Conservation (phyloP, 2,329 filamentous ascomycete species). For the Hypoxylon sp. region DNA sequence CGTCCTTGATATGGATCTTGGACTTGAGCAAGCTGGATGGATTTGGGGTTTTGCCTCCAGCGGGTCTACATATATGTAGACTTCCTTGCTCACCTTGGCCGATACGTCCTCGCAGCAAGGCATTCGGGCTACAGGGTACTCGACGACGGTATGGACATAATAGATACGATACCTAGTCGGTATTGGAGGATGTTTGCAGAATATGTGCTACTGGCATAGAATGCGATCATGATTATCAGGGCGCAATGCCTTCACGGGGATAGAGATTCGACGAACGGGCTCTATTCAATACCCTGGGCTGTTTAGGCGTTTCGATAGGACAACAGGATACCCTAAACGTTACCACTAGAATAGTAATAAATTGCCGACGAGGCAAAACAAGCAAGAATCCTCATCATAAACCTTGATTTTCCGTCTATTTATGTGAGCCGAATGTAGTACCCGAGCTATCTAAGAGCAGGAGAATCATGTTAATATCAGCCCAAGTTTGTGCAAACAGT, state of each 20-base stretch:
- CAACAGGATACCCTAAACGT: neutral
- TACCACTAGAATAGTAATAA: neutral
- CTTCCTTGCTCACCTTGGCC: neutral
- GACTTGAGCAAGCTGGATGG: neutral
- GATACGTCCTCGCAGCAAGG: neutral
- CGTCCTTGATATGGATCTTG: neutral
- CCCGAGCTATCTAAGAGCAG: conserved; percentile 8
- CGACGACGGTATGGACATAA: neutral
- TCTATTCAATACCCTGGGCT: neutral
- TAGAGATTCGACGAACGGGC: neutral
- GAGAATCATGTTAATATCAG: conserved; percentile 1
- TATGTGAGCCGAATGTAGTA: conserved; percentile 13
- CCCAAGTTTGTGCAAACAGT: conserved; percentile 26
- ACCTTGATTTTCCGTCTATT: conserved; percentile 20
- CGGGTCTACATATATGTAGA: neutral
- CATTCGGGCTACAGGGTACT: neutral
- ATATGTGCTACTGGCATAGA: neutral
- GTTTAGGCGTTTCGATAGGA: neutral
- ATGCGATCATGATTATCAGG: neutral
- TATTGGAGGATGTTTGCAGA: neutral
- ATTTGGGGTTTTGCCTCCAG: neutral
- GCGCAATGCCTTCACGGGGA: neutral
- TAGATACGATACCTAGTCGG: neutral
- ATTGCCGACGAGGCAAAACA: neutral
- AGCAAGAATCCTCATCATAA: neutral